Base-by-base conservation (phyloP, 768 basidiomycete genomes). In the Boletus subparvulus region DNA sequence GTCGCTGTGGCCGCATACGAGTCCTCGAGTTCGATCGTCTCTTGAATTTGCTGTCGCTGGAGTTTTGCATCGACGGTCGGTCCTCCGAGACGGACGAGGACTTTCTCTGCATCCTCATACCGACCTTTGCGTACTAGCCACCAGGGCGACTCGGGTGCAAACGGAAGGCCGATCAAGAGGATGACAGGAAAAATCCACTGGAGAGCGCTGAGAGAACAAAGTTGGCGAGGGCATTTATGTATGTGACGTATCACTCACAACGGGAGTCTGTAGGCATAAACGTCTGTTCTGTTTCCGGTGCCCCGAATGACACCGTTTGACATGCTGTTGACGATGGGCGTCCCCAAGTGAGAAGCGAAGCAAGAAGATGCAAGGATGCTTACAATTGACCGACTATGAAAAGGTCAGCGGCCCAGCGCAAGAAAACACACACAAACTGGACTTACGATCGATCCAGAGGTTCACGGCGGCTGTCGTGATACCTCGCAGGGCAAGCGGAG, bases 151-250 rank as follows among this genome's bases (percentile, higher is more conserved):
- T 73, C 72, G 0, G 72, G 71, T 3, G 69, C 69, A 32, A 73
- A 70, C 1, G 62, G 60, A 35, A 73, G 63, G 16, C 73, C 73
- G 5, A 64, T 47, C 45, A 73, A 51, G 44, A 73, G 64, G 4
- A 72, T 62, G 41, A 66, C 30, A 0, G 71, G 73, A 56, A 71
- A 72, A 40, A 73, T 68, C 67, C 70, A 73, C 39, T 73, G 72
- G 14, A 73, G 51, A 10, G 65, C 69, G 37, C 67, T 69, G 41
- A 14, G 19, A 49, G 33, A 16, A 49, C 1, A 3, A n/a, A n/a
- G 36, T 14, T 10, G 7, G 10, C 1, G 24, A 49, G 4, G 5
- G 3, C 5, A 40, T n/a, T n/a, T 24, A 28, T 2, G 11, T 2
- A 3, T 13, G 39, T 3, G 21, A 16, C 12, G 13, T 3, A 19